Evolutionary conservation across 257 asterid genomes (phyloP).

Genomic region (Petunia axillaris): DNA sequence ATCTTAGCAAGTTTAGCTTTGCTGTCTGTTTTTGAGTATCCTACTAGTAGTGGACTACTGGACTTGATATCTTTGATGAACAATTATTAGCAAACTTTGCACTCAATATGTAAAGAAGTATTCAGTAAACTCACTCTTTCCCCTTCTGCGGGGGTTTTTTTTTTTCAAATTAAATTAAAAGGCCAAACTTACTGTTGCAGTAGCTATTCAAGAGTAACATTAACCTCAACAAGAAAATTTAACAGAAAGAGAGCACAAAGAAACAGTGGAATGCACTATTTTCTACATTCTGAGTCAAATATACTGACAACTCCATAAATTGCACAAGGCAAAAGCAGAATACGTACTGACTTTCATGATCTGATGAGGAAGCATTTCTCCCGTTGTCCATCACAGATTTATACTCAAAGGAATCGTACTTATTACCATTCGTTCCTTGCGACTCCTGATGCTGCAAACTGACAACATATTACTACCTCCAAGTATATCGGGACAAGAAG

Average conservation of each 20-base stretch:
- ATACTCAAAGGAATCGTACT: constrained; percentile 76
- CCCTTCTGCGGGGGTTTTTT: background rate
- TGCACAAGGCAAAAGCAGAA: constrained; percentile 9
- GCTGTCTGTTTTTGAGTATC: background rate
- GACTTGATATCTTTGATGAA: constrained; percentile 6
- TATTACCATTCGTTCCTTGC: constrained; percentile 62
- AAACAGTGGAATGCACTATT: background rate
- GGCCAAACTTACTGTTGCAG: background rate
- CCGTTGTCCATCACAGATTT: constrained; percentile 67
- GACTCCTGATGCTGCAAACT: constrained; percentile 79
- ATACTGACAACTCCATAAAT: background rate
- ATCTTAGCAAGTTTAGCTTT: constrained; percentile 7
- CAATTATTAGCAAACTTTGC: constrained; percentile 4
- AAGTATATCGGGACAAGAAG: constrained; percentile 12
- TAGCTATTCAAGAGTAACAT: background rate
- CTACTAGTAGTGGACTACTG: background rate
- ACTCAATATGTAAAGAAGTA: constrained; percentile 11
- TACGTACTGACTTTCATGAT: constrained; percentile 94
- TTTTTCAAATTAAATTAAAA: background rate
- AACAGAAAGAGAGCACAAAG: constrained; percentile 4
- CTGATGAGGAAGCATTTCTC: constrained; percentile 79
- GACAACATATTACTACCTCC: constrained; percentile 34
- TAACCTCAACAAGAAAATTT: background rate
- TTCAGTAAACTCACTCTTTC: constrained; percentile 11
- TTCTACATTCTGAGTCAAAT: background rate